Conservation (phyloP, 768 basidiomycete genomes). For the Auricularia sp. region DNA sequence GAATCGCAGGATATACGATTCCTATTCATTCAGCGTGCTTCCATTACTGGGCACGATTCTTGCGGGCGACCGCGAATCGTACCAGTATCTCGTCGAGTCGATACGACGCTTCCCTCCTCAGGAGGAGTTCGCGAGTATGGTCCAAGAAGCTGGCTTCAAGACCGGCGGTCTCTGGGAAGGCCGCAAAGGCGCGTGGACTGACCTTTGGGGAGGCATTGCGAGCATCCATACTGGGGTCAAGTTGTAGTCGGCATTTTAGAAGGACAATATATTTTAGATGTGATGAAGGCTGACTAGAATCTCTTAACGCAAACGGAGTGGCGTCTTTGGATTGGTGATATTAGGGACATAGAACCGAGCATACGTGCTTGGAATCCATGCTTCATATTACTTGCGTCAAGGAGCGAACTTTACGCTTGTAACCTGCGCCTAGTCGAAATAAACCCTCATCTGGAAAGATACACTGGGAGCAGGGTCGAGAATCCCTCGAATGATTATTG, state of each 20-base stretch:
- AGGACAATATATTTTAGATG: not conserved
- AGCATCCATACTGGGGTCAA: slow-evolving; percentile 81
- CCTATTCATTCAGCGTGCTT: slow-evolving; percentile 93
- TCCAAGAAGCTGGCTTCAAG: slow-evolving; percentile 71
- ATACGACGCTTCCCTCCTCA: slow-evolving; percentile 90
- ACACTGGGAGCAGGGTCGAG: no score
- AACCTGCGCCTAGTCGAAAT: no score
- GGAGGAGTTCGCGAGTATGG: slow-evolving; percentile 80
- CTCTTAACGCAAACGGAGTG: no score
- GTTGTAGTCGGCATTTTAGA: slow-evolving; percentile 26
- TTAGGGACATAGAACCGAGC: no score
- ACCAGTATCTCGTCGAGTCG: slow-evolving; percentile 96
- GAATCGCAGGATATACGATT: slow-evolving; percentile 66
- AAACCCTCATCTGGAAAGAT: no score
- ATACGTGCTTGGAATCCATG: no score
- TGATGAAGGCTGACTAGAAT: no score
- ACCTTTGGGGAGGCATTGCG: slow-evolving; percentile 83
- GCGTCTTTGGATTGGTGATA: no score
- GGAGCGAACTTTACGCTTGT: no score
- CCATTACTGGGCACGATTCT: slow-evolving; percentile 92
- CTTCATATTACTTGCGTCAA: no score
- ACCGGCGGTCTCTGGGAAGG: slow-evolving; percentile 49
- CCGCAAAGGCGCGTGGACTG: slow-evolving; percentile 76
- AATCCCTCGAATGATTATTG: no score
- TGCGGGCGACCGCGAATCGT: slow-evolving; percentile 88